A percentile compares a stretch with the other conserved stretches of the same genome.
phyloP scores from a whole-genome alignment of 1,284 basidiomycete genomes.

The Cystobasidium pallidum region DNA sequence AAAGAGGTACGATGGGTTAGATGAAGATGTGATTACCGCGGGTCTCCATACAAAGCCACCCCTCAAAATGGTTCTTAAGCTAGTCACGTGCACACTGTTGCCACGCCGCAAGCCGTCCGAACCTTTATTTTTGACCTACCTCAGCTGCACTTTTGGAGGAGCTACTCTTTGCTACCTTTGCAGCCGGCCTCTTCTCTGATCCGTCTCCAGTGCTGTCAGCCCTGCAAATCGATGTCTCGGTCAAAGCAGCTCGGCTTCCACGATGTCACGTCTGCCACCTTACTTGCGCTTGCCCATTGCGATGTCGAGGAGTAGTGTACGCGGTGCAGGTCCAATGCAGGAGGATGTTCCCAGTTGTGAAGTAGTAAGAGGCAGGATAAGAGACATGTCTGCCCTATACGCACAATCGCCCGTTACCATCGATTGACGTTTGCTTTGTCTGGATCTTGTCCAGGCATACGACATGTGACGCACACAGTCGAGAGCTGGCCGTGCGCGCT shows the following conservation, averaged over 20 bases:
- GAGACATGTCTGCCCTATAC: too few species aligned
- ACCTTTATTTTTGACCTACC: background rate
- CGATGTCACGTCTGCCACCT: background rate
- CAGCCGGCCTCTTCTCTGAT: background rate
- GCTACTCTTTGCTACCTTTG: constrained; percentile 20
- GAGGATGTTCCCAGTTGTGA: too few species aligned
- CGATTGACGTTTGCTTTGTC: background rate
- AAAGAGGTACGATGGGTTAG: too few species aligned
- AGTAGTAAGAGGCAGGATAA: background rate
- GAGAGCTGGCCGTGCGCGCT: background rate
- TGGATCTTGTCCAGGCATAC: background rate
- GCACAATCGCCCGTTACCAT: too few species aligned
- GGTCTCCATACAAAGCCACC: too few species aligned
- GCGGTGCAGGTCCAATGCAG: too few species aligned
- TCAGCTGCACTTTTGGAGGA: constrained; percentile 26
- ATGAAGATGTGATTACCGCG: too few species aligned
- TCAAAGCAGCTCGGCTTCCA: too few species aligned
- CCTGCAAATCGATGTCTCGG: background rate
- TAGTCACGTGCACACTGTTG: constrained; percentile 3
- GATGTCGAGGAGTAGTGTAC: background rate
- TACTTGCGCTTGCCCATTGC: constrained; percentile 34
- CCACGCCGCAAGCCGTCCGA: background rate
- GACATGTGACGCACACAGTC: background rate
- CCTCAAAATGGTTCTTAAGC: too few species aligned
- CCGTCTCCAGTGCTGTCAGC: constrained; percentile 5